Conservation (phyloP, 163 green algal genomes). For the Botryococcus braunii region DNA sequence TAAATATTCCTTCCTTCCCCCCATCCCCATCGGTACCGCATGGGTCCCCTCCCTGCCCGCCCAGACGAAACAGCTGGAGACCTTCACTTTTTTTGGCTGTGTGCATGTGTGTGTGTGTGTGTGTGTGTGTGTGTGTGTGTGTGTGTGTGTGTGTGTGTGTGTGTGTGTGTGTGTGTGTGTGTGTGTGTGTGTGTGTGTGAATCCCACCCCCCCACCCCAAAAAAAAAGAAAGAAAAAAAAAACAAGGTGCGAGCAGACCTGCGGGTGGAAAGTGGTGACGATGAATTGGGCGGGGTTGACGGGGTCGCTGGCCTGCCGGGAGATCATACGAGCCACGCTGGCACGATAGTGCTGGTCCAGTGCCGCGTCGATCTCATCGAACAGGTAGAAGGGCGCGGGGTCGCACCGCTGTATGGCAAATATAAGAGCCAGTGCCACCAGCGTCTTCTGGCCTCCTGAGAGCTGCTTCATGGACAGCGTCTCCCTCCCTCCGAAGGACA, state of each 20-base stretch:
- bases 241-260: slow-evolving; percentile 29
- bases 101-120: too few species aligned
- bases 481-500: slow-evolving; percentile 76
- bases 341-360: slow-evolving; percentile 79
- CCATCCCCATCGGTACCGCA: too few species aligned
- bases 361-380: slow-evolving; percentile 98
- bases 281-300: slow-evolving; percentile 88
- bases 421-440: slow-evolving; percentile 94
- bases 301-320: slow-evolving; percentile 55
- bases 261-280: slow-evolving; percentile 93
- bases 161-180: not conserved
- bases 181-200: slow-evolving; percentile 23
- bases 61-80: too few species aligned
- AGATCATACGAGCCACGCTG: slow-evolving; percentile 76
- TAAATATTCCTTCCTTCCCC: too few species aligned
- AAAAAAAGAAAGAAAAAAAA: too few species aligned
- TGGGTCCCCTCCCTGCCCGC: too few species aligned
- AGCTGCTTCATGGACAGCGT: slow-evolving; percentile 86
- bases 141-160: slow-evolving; percentile 6
- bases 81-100: too few species aligned
- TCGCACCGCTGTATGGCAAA: slow-evolving; percentile 94
- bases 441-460: slow-evolving; percentile 92
- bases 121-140: slow-evolving; percentile 7
- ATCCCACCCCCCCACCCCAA: too few species aligned
- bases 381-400: slow-evolving; percentile 94